Percentiles rank a stretch among this genome's conserved stretches.
Evolutionary conservation across 225 moss, liverwort and hornwort species (phyloP).

Genomic region (Neckera pumila): DNA sequence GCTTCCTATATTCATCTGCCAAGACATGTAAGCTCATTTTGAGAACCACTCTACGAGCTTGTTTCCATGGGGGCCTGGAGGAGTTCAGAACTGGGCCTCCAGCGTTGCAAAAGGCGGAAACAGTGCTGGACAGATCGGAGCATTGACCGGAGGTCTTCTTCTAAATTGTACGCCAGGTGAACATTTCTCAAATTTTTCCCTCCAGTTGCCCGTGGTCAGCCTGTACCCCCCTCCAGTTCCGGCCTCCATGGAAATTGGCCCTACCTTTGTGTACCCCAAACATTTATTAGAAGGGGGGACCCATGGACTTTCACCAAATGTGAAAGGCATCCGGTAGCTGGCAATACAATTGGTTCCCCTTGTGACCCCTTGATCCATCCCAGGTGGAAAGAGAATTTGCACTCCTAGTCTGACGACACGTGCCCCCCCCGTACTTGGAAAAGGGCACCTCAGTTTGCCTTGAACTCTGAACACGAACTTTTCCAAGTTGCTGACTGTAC

Average conservation of each 20-base stretch:
- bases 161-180: no score
- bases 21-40: not conserved
- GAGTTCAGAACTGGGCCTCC: no score
- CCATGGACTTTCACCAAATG: not conserved
- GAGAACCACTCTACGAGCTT: not conserved
- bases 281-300: not conserved
- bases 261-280: not conserved
- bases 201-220: no score
- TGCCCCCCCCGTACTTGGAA: not conserved
- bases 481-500: not conserved
- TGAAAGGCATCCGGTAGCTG: not conserved
- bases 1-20: not conserved
- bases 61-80: no score
- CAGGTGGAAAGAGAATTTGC: not conserved
- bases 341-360: not conserved
- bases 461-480: not conserved
- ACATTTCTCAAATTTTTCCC: no score
- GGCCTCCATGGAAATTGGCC: no score
- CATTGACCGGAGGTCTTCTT: no score
- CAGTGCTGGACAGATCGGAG: no score
- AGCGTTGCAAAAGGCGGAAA: no score
- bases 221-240: no score
- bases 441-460: not conserved
- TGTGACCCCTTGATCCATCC: not conserved
- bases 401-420: not conserved